Base-by-base conservation (phyloP, 2,329 filamentous ascomycete species). In the Aspergillus pseudoglaucus region DNA sequence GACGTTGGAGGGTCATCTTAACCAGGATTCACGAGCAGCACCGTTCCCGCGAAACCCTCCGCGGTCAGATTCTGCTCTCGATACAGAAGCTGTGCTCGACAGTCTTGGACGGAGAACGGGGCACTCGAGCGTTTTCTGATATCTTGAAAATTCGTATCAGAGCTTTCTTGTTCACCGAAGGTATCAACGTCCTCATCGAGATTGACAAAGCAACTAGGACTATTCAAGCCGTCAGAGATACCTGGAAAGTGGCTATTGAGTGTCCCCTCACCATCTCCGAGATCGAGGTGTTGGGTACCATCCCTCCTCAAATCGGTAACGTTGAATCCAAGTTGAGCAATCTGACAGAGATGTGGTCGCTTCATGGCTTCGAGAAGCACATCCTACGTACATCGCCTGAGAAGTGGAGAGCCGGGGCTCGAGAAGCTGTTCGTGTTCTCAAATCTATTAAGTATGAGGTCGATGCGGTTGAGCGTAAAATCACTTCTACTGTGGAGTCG, bases 81-180 rank as follows among this genome's bases (percentile, higher is more conserved):
- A 15, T 53, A 23, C 17, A 41, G 5, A 44, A 33, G 6, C 10
- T 44, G 2, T 53, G 49, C 40, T 37, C 12, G 2, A 15, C 12
- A 35, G n/a, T 35, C 4, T 35, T 35, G 5, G n/a, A 15, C 3
- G 32, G 32, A 14, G 32, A 15, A 43, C 12, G 27, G 30, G 6
- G 23, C 33, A 20, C 47, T 42, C 42, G 43, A 7, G 14, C 35
- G 10, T 4, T 2, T 38, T 6, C 33, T 25, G 5, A 20, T 32
- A 6, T 38, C 33, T 35, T 49, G 5, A 51, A 47, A 8, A 46
- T 53, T 3, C 46, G 23, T 27, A 45, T 48, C 33, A 49, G 53
- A 17, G 53, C 47, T 10, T 35, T 55, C 3, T 9, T 55, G 6
- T 52, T 53, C 23, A 55, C 51, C 0, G 46, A 55, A 14, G 42